phyloP scores from a whole-genome alignment of 2,329 filamentous ascomycete species.

The Xylariales sp. region DNA sequence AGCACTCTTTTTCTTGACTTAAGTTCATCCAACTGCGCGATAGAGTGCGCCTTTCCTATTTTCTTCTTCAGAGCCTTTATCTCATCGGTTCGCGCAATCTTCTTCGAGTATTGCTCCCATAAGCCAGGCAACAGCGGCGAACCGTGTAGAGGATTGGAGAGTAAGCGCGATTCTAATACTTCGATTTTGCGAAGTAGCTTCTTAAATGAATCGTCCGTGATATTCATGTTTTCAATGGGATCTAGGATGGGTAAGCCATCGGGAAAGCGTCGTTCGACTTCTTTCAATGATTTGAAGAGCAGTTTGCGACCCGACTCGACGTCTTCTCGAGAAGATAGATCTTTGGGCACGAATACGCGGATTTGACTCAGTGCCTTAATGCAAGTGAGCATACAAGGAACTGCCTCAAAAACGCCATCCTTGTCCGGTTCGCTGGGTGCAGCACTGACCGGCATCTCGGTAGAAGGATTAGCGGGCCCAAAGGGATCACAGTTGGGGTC shows the following conservation, averaged over 20 bases:
- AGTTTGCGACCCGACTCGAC: slow-evolving; percentile 74
- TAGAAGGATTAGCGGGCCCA: slow-evolving; percentile 51
- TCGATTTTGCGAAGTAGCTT: slow-evolving; percentile 95
- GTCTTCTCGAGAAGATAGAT: slow-evolving; percentile 75
- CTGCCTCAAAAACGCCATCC: slow-evolving; percentile 79
- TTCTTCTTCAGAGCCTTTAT: slow-evolving; percentile 91
- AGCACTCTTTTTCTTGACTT: slow-evolving; percentile 96
- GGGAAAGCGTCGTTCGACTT: slow-evolving; percentile 88
- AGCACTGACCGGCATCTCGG: slow-evolving; percentile 72
- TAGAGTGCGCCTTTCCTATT: slow-evolving; percentile 84
- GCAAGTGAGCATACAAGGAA: slow-evolving; percentile 87
- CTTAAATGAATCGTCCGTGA: slow-evolving; percentile 92
- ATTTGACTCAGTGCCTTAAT: slow-evolving; percentile 87
- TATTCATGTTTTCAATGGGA: slow-evolving; percentile 95
- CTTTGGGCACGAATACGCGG: slow-evolving; percentile 83
- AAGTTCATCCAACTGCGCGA: slow-evolving; percentile 94
- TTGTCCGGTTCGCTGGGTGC: slow-evolving; percentile 71
- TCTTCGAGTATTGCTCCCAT: slow-evolving; percentile 87
- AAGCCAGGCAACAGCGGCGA: slow-evolving; percentile 85
- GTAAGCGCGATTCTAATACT: slow-evolving; percentile 88
- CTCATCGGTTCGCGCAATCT: slow-evolving; percentile 78
- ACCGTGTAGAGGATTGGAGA: slow-evolving; percentile 91
- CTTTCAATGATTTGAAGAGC: slow-evolving; percentile 75
- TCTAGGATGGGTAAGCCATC: slow-evolving; percentile 91
- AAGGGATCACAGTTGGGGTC: slow-evolving; percentile 63